Percentiles rank a stretch among this genome's conserved stretches.
Conservation (phyloP, 2,329 filamentous ascomycete genomes). For the Penicillium hordei region DNA sequence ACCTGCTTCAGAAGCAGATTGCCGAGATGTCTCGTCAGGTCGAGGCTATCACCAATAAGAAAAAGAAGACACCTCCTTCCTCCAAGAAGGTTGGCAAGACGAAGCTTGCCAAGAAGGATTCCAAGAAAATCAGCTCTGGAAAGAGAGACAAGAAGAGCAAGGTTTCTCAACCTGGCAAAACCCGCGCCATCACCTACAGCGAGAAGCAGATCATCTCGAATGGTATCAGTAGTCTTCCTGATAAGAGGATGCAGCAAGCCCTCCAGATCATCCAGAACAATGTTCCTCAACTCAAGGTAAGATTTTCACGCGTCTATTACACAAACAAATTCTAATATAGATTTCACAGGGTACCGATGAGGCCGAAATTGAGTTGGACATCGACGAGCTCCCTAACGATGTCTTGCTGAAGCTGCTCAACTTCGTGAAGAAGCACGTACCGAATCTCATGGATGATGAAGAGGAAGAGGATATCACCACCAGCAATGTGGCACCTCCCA, state of each 20-base stretch:
- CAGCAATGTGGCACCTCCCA: slow-evolving; percentile 38
- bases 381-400: slow-evolving; percentile 50
- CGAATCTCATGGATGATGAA: slow-evolving; percentile 45
- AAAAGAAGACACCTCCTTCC: slow-evolving; percentile 57
- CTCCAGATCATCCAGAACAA: slow-evolving; percentile 90
- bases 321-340: slow-evolving; percentile 11
- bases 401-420: slow-evolving; percentile 47
- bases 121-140: slow-evolving; percentile 48
- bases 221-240: slow-evolving; percentile 77
- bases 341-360: slow-evolving; percentile 42
- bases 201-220: slow-evolving; percentile 92
- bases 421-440: slow-evolving; percentile 50
- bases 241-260: slow-evolving; percentile 73
- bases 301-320: slow-evolving; percentile 13
- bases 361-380: slow-evolving; percentile 50
- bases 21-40: slow-evolving; percentile 70
- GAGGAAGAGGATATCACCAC: slow-evolving; percentile 44
- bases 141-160: slow-evolving; percentile 52
- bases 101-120: slow-evolving; percentile 30
- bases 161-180: slow-evolving; percentile 49
- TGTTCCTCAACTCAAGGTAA: slow-evolving; percentile 66
- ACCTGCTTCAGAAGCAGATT: slow-evolving; percentile 68
- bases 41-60: slow-evolving; percentile 56
- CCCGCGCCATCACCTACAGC: slow-evolving; percentile 67
- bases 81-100: slow-evolving; percentile 48